Evolutionary conservation across 1,139 yeast genomes (phyloP), one percentile per base, ranked within the genome.

Genomic region (Sugiyamaella sp.): DNA sequence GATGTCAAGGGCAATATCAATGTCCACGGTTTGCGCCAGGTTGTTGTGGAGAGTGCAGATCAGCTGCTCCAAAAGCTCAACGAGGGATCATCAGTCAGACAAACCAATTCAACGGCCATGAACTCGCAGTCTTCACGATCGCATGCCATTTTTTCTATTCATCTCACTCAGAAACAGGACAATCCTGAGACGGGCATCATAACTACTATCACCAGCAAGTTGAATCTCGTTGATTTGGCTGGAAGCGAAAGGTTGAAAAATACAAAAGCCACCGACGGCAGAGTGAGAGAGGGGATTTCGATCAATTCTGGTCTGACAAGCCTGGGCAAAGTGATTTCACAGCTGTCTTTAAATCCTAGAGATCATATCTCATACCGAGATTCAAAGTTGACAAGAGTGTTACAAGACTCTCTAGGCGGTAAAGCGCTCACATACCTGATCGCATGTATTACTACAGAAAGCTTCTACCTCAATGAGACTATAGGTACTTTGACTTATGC

Each of bases 341-440:
- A 86, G 5, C 75, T 89, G 51, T 63, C 66, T 5, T 81, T 79
- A 2, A 81, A 76, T 54, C 69, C 77, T 6, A 52, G 55, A 1
- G 39, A 51, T 5, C 91, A 86, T 69, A 80, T 89, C 12, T 96
- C 97, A 0, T 89, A 89, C 66, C 74, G 97, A 58, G 95, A 88
- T 66, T 87, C 95, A 0, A 86, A 86, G 66, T 75, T 89, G 54
- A 88, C 96, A 0, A 75, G 93, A 59, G 68, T 88, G 37, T 72
- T 88, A 54, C 91, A 86, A 63, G 95, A 88, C 64, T 86, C 95
- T 0, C 74, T 89, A 22, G 95, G 95, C 1, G 96, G 96, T 6
- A 78, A 80, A 54, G 87, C 96, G 0, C 85, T 85, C 60, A 89
- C 96, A 0, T 78, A 86, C 21, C 75, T 89, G 57, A 82, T 88